These are phyloP conservation scores for Phytopythium cucurbitacearum DNA, from an alignment of 352 stramenopile species.

Conservation along the genomic window DNA sequence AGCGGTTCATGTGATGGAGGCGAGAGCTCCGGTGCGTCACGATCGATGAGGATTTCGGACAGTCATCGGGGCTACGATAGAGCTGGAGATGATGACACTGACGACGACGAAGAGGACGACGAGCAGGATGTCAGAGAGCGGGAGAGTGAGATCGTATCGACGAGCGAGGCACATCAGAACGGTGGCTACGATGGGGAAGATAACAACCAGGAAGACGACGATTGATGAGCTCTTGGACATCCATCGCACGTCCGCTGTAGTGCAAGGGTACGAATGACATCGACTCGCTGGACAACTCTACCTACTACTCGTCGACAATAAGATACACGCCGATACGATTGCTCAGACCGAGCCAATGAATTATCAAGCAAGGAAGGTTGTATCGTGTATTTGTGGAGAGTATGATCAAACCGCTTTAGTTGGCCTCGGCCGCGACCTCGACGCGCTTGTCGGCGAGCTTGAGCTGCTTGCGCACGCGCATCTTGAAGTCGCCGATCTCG, in stretches of 20 bases:
- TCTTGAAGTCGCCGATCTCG: constrained; percentile 99
- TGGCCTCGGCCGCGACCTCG: constrained; percentile 7
- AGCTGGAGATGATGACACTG: background rate
- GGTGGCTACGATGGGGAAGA: background rate
- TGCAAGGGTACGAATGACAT: no score
- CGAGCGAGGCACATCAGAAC: no score
- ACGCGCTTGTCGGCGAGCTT: constrained; percentile 63
- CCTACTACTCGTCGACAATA: no score
- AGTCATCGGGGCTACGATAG: constrained; percentile 2
- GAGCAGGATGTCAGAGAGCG: background rate
- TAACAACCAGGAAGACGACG: constrained; percentile 6
- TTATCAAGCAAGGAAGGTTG: no score
- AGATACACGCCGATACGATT: no score
- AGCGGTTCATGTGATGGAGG: no score
- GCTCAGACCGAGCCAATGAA: no score
- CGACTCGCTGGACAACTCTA: no score
- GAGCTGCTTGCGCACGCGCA: constrained; percentile 83
- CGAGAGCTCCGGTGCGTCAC: no score
- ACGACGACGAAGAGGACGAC: background rate
- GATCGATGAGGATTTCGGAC: background rate
- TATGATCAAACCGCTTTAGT: background rate
- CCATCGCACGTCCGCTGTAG: no score
- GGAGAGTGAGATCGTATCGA: no score
- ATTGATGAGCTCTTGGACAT: background rate
- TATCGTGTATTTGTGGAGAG: no score